Base-by-base conservation (phyloP, 371 early-diverging fungal species). In the Vairimorpha ceranae region DNA sequence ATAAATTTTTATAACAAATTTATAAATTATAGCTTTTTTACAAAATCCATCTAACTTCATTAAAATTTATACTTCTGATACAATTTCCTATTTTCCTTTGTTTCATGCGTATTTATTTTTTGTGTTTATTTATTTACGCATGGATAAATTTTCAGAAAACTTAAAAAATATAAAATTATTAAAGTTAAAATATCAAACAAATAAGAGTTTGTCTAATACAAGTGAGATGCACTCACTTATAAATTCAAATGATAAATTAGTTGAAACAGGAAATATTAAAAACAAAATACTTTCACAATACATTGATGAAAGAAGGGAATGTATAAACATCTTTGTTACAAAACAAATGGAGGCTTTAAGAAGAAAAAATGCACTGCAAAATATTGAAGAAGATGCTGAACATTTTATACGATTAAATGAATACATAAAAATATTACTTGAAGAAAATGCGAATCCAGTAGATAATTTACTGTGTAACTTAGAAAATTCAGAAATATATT, bases 311-410 rank as follows among this genome's bases (percentile, higher is more conserved):
- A 54, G 29, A 54, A 21, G 29, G 25, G 27, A 54, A 17, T 54
- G 6, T 54, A 27, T 3, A 27, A 25, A 54, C 6, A 7, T 4
- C 3, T 54, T 29, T 2, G 29, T 2, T 27, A 17, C 2, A 7
- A 29, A 6, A 54, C 60, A 60, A 35, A 35, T 35, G 8, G 35
- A 60, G 8, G 2, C 35, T 33, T 35, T 60, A 19, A 32, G 17
- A 35, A 60, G 60, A 35, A 30, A 60, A 33, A 30, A 60, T 35
- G 35, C 2, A 21, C 8, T 60, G 2, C 1, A n/a, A 19, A 35
- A 35, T 60, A 60, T 60, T 23, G 27, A 32, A 35, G 36, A 60
- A 35, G 60, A 60, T 60, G 19, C 60, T 60, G 38, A 60, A 23
- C 12, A 60, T 35, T 32, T 60, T 6, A 8, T 60, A 17, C 2